Conservation (phyloP, 176 grass and related monocot species). For the Luzula sylvatica region DNA sequence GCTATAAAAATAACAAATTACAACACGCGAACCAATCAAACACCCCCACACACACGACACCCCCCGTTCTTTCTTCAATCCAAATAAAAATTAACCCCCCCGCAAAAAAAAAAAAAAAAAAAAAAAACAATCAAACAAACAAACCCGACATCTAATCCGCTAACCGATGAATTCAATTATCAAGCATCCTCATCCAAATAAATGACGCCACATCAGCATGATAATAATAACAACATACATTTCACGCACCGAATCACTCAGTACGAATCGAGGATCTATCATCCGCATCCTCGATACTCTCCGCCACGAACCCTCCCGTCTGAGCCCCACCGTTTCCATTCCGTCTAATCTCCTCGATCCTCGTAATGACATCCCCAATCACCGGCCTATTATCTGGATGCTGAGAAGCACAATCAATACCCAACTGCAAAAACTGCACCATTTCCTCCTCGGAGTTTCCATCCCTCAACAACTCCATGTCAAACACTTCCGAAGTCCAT, state of each 20-base stretch:
- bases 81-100: constrained; percentile 15
- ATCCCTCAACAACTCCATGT: constrained; percentile 83
- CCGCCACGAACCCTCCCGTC: constrained; percentile 10
- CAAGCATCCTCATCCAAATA: not conserved
- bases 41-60: constrained; percentile 12
- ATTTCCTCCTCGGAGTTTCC: constrained; percentile 88
- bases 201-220: too few relatives aligned
- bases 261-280: constrained; percentile 24
- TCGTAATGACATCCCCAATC: constrained; percentile 52
- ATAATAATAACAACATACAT: too few relatives aligned
- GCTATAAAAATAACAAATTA: constrained; percentile 22
- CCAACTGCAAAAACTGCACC: constrained; percentile 93
- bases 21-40: constrained; percentile 8
- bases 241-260: not conserved
- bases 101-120: not conserved
- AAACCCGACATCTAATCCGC: constrained; percentile 23
- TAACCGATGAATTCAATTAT: constrained; percentile 17
- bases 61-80: constrained; percentile 8
- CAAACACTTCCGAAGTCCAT: constrained; percentile 96
- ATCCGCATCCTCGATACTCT: constrained; percentile 31
- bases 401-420: constrained; percentile 85
- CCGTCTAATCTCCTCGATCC: constrained; percentile 66
- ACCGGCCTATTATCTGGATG: constrained; percentile 71
- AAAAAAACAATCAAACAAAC: constrained; percentile 19
- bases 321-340: constrained; percentile 19